These are phyloP conservation scores for Aspergillus sp. DNA, from an alignment of 2,329 filamentous ascomycete genomes.

Conservation along the genomic window DNA sequence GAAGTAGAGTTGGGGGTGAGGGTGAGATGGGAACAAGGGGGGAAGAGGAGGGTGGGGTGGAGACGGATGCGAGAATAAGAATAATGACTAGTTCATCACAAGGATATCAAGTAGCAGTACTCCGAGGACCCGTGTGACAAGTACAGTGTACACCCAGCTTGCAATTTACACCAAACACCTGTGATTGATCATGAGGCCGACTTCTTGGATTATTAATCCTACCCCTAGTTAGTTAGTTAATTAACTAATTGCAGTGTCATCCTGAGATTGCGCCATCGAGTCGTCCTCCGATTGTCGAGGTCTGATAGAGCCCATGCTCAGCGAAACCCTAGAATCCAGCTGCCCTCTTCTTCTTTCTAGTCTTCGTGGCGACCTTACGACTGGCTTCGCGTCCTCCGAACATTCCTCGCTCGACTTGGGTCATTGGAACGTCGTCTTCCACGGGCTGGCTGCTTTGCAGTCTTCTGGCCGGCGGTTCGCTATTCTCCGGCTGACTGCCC, in stretches of 20 bases:
- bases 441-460: conserved; percentile 36
- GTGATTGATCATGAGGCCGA: neutral
- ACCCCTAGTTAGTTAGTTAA: neutral
- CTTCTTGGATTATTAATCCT: neutral
- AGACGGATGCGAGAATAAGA: neutral
- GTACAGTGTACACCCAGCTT: neutral
- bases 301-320: too few relatives aligned
- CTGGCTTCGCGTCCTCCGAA: conserved; percentile 38
- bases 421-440: conserved; percentile 38
- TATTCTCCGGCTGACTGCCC: conserved; percentile 34
- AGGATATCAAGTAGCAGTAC: too few relatives aligned
- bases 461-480: conserved; percentile 15
- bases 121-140: neutral
- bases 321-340: conserved; percentile 39
- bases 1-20: neutral
- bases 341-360: conserved; percentile 40
- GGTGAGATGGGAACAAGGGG: neutral
- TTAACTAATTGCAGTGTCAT: neutral
- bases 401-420: conserved; percentile 39
- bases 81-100: neutral
- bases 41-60: neutral
- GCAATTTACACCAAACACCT: neutral
- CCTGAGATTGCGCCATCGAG: neutral
- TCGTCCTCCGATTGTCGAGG: neutral
- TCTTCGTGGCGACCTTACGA: conserved; percentile 28